phyloP scores from a whole-genome alignment of 73 alveolate species.

The Halteria grandinella region DNA sequence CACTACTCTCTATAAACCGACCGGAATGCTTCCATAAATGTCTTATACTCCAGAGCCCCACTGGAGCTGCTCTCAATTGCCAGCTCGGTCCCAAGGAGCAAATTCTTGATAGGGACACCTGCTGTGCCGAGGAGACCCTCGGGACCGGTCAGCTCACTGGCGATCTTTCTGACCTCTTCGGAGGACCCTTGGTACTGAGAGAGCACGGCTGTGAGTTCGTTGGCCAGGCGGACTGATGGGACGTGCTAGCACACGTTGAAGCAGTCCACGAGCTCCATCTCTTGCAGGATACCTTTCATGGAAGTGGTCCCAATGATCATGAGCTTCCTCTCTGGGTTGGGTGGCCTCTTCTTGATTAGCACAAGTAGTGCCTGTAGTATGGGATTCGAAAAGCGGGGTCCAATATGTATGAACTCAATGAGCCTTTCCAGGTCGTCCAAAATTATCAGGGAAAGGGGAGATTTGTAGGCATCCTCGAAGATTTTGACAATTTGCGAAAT shows the following conservation, averaged over 20 bases:
- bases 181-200: background rate
- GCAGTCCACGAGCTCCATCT: slow-evolving; percentile 89
- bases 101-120: slow-evolving; percentile 53
- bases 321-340: slow-evolving; percentile 93
- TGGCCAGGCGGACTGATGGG: background rate
- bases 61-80: slow-evolving; percentile 36
- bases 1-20: slow-evolving; percentile 1
- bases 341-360: slow-evolving; percentile 97
- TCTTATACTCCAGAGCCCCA: background rate
- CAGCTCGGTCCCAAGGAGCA: slow-evolving; percentile 52
- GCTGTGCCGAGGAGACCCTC: background rate
- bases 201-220: slow-evolving; percentile 15
- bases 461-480: slow-evolving; percentile 99
- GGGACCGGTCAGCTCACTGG: background rate
- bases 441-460: slow-evolving; percentile 93
- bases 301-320: slow-evolving; percentile 98
- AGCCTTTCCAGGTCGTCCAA: slow-evolving; percentile 98
- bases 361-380: slow-evolving; percentile 96
- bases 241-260: slow-evolving; percentile 65
- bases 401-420: slow-evolving; percentile 97
- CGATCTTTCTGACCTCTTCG: background rate
- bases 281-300: slow-evolving; percentile 82
- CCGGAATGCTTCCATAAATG: background rate
- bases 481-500: slow-evolving; percentile 90
- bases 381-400: slow-evolving; percentile 98